Percentiles rank a stretch among this genome's conserved stretches.
Evolutionary conservation across 2,329 filamentous ascomycete species (phyloP).

Genomic region (Alternaria rosae): DNA sequence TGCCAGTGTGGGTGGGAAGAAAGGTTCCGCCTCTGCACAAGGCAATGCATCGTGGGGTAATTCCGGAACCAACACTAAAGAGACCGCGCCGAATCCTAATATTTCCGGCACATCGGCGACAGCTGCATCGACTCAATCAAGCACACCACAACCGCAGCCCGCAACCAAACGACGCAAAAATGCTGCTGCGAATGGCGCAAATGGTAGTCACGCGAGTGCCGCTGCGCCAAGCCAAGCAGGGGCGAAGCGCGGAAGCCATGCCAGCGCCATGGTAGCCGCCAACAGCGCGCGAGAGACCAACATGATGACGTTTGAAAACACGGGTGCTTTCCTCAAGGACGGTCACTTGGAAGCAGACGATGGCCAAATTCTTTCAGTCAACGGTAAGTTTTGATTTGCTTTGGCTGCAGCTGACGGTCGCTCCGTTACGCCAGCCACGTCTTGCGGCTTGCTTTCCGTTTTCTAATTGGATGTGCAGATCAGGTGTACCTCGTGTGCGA

Average conservation of each 20-base stretch:
- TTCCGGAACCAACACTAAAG: slow-evolving; percentile 45
- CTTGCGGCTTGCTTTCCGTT: slow-evolving; percentile 30
- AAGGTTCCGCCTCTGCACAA: slow-evolving; percentile 50
- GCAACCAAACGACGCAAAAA: slow-evolving; percentile 84
- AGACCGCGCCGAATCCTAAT: slow-evolving; percentile 40
- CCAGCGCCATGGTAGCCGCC: slow-evolving; percentile 48
- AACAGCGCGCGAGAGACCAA: slow-evolving; percentile 70
- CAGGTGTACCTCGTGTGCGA: slow-evolving; percentile 97
- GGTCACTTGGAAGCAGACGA: slow-evolving; percentile 88
- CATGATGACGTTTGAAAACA: slow-evolving; percentile 85
- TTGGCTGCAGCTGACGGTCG: slow-evolving; percentile 30
- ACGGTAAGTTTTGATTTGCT: slow-evolving; percentile 68
- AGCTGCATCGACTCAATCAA: slow-evolving; percentile 53
- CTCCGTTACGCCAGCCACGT: slow-evolving; percentile 41
- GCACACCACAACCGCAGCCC: slow-evolving; percentile 41
- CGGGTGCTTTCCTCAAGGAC: slow-evolving; percentile 72
- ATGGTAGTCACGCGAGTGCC: slow-evolving; percentile 44
- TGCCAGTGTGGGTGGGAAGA: slow-evolving; percentile 47
- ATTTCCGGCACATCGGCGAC: slow-evolving; percentile 68
- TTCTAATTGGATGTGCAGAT: slow-evolving; percentile 61
- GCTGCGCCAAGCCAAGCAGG: slow-evolving; percentile 52
- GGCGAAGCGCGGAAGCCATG: slow-evolving; percentile 41
- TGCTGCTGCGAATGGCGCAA: slow-evolving; percentile 52
- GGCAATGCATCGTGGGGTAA: slow-evolving; percentile 50
- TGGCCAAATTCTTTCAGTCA: slow-evolving; percentile 80